A percentile compares a stretch with the other conserved stretches of the same genome.
These are phyloP conservation scores for Dactylellina leptospora DNA, from an alignment of 2,329 filamentous ascomycete genomes.

Conservation along the genomic window DNA sequence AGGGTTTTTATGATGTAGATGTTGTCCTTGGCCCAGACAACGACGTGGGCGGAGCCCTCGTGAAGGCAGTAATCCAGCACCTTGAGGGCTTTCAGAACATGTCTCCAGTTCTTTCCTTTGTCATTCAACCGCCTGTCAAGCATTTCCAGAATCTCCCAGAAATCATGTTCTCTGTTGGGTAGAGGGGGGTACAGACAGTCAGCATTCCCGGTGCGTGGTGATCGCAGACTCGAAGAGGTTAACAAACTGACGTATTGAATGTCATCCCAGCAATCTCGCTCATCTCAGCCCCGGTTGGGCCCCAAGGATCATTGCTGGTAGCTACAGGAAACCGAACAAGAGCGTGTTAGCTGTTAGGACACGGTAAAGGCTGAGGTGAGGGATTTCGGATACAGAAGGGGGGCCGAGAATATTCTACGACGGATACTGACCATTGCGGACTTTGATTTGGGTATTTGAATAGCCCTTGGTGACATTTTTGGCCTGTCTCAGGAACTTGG, in stretches of 20 bases:
- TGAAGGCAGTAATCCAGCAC: slow-evolving; percentile 98
- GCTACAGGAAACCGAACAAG: slow-evolving; percentile 67
- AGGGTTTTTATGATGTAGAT: slow-evolving; percentile 99
- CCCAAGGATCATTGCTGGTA: slow-evolving; percentile 98
- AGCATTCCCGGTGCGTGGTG: too few relatives aligned
- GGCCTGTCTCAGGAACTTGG: slow-evolving; percentile 94
- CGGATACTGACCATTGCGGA: slow-evolving; percentile 81
- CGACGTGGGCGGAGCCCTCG: slow-evolving; percentile 93
- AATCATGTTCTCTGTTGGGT: slow-evolving; percentile 80
- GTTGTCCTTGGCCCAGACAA: slow-evolving; percentile 97
- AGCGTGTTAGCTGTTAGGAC: slow-evolving; percentile 56
- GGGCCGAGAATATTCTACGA: background rate
- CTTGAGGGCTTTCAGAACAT: slow-evolving; percentile 96
- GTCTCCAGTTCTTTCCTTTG: slow-evolving; percentile 99
- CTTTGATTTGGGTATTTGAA: slow-evolving; percentile 94
- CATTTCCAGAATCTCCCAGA: slow-evolving; percentile 99
- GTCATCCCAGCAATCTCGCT: slow-evolving; percentile 97
- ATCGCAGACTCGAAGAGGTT: too few relatives aligned
- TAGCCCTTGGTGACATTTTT: slow-evolving; percentile 99
- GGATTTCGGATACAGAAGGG: background rate
- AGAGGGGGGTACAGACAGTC: slow-evolving; percentile 1
- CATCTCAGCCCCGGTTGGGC: slow-evolving; percentile 97
- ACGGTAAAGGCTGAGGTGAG: background rate
- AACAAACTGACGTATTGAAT: slow-evolving; percentile 82
- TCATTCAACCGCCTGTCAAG: slow-evolving; percentile 97